Evolutionary conservation across 495 filamentous ascomycete genomes (phyloP).

Genomic region (Aspergillus hancockii): DNA sequence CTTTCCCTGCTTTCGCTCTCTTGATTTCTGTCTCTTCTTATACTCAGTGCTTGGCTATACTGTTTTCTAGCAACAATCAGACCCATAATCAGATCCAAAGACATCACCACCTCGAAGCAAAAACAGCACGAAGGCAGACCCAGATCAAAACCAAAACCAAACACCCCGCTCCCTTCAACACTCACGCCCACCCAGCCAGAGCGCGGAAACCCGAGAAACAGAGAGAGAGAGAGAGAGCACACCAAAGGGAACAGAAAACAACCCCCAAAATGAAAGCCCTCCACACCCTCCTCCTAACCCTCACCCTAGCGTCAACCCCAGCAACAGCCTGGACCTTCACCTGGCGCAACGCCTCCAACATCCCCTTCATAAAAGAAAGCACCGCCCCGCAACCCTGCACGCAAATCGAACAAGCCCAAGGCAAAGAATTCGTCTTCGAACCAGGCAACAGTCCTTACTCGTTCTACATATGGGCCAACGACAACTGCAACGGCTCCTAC

Average conservation of each 20-base stretch:
- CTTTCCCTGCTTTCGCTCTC: not conserved
- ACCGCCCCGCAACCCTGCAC: conserved; percentile 2
- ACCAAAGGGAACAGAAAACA: not conserved
- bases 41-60: too few relatives aligned
- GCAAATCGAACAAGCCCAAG: conserved; percentile 5
- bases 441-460: conserved; percentile 1
- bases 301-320: not conserved
- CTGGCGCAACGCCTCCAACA: not conserved
- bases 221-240: not conserved
- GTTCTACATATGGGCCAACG: conserved; percentile 9
- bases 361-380: not conserved
- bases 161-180: not conserved
- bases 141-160: not conserved
- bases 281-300: not conserved
- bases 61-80: not conserved
- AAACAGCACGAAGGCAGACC: not conserved
- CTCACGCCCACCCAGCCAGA: too few relatives aligned
- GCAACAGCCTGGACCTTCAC: conserved; percentile 9
- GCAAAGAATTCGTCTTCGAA: conserved; percentile 7
- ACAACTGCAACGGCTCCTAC: conserved; percentile 6
- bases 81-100: not conserved
- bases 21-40: not conserved
- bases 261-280: not conserved
- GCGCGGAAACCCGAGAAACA: not conserved
- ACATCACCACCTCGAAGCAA: not conserved